Conservation (phyloP, 257 asterid genomes). For the Solanum dulcamara region DNA sequence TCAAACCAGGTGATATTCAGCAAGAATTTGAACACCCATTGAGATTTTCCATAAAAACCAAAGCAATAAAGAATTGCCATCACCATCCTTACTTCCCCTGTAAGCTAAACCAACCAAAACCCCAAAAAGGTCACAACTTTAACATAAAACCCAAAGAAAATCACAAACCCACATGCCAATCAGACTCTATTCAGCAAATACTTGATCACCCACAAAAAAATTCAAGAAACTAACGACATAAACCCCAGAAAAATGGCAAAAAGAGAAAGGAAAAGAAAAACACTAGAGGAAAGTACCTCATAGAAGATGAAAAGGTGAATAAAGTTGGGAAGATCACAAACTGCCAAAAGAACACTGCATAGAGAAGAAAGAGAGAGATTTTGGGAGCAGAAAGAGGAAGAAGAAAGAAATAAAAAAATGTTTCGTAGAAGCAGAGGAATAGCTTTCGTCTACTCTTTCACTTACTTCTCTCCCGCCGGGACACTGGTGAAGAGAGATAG, state of each 20-base stretch:
- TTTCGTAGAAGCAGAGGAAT: constrained; percentile 81
- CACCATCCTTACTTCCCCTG: background rate
- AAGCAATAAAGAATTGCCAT: background rate
- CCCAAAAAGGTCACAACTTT: background rate
- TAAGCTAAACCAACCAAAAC: background rate
- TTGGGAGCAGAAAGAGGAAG: background rate
- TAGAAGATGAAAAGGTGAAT: constrained; percentile 13
- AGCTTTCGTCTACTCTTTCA: constrained; percentile 78
- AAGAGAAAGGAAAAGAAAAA: background rate
- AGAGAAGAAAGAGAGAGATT: constrained; percentile 8
- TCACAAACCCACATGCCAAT: background rate
- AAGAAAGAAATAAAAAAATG: constrained; percentile 7
- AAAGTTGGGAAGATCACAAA: background rate
- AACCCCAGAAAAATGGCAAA: background rate
- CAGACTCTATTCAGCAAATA: background rate
- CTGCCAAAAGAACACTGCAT: background rate
- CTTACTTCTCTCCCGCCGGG: constrained; percentile 78
- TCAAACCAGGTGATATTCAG: background rate
- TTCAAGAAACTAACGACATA: background rate
- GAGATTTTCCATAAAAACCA: background rate
- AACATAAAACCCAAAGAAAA: background rate
- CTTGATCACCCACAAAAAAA: background rate
- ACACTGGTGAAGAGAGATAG: constrained; percentile 18
- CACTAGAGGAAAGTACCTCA: constrained; percentile 29
- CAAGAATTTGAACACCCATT: background rate